A percentile compares a stretch with the other conserved stretches of the same genome.
These are phyloP conservation scores for cucumber (Cucumis sativus) DNA, from an alignment of 306 rosid species.

Conservation along the genomic window DNA sequence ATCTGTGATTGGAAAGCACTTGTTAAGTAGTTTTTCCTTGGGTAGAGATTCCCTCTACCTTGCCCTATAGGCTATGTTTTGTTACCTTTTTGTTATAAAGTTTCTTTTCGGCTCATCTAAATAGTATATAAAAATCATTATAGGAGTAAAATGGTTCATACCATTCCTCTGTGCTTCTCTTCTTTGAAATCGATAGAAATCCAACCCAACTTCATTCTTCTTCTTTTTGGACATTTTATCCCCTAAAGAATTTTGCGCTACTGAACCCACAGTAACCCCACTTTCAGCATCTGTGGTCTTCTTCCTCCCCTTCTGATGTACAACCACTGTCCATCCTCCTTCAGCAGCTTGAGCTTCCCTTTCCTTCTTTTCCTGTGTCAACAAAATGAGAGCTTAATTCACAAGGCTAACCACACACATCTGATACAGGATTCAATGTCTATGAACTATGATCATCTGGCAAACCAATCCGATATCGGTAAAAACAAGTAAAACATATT, in stretches of 20 bases:
- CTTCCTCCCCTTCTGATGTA: conserved; percentile 83
- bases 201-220: conserved; percentile 40
- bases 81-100: too few species aligned
- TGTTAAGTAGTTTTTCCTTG: too few species aligned
- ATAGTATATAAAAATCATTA: neutral
- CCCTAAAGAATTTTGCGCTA: conserved; percentile 60
- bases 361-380: conserved; percentile 55
- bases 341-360: conserved; percentile 62
- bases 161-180: conserved; percentile 80
- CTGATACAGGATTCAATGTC: neutral
- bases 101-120: too few species aligned
- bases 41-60: too few species aligned
- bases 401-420: neutral
- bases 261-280: conserved; percentile 68
- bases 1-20: too few species aligned
- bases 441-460: neutral
- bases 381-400: neutral
- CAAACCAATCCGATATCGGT: neutral
- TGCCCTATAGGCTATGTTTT: too few species aligned
- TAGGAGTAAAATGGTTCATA: conserved; percentile 13
- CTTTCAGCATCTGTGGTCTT: conserved; percentile 73
- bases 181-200: conserved; percentile 82
- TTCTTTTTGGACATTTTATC: conserved; percentile 57
- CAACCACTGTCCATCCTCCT: conserved; percentile 85
- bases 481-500: neutral